These are phyloP conservation scores for Sphagnum magellanicum DNA, from an alignment of 228 moss, liverwort and hornwort genomes.

Conservation along the genomic window DNA sequence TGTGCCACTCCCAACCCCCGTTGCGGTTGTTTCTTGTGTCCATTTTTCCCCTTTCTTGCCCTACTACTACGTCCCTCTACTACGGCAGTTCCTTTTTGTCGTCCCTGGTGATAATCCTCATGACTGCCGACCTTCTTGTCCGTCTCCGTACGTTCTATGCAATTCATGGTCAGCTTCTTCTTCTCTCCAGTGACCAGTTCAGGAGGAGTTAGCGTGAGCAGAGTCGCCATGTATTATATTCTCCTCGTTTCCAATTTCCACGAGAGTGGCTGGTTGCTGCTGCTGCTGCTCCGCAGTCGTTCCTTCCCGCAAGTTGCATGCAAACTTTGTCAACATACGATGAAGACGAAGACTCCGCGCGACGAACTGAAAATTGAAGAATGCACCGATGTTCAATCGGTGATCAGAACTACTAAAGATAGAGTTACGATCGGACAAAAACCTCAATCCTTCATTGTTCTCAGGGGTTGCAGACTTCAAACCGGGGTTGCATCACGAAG, in stretches of 20 bases:
- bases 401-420: too few relatives aligned
- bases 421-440: too few relatives aligned
- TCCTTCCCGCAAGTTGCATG: too few relatives aligned
- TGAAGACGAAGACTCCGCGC: too few relatives aligned
- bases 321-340: too few relatives aligned
- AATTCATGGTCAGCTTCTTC: slow-evolving; percentile 21
- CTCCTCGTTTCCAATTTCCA: background rate
- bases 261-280: too few relatives aligned
- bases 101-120: slow-evolving; percentile 18
- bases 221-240: slow-evolving; percentile 42
- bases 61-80: slow-evolving; percentile 42
- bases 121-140: slow-evolving; percentile 22
- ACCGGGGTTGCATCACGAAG: too few relatives aligned
- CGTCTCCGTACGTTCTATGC: slow-evolving; percentile 13
- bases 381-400: too few relatives aligned
- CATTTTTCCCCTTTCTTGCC: slow-evolving; percentile 73
- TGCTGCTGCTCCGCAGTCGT: too few relatives aligned
- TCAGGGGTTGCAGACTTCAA: too few relatives aligned
- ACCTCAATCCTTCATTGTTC: too few relatives aligned
- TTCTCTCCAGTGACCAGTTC: slow-evolving; percentile 60
- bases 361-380: too few relatives aligned
- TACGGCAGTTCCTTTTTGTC: slow-evolving; percentile 9
- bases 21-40: slow-evolving; percentile 88
- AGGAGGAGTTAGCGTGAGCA: slow-evolving; percentile 61
- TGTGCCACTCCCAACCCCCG: slow-evolving; percentile 95